Base-by-base conservation (phyloP, 2,329 filamentous ascomycete species). In the Colletotrichum eremochloae region DNA sequence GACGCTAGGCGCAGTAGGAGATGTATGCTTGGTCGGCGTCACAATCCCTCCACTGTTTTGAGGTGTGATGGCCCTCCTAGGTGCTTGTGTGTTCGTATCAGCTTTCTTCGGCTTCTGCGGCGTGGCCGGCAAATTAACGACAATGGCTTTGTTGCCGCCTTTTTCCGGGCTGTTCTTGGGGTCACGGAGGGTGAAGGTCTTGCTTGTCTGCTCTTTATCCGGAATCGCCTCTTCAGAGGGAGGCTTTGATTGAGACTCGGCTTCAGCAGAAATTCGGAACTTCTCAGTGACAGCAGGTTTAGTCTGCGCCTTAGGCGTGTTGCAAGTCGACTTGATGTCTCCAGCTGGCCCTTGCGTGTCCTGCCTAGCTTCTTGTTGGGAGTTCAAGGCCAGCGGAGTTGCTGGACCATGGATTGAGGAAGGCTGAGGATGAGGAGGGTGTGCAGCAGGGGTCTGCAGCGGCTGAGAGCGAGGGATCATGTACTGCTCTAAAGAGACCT, bases 221-320 rank as follows among this genome's bases (percentile, higher is more conserved):
- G 65, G 57, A 40, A 80, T 38, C 0, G 71, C 73, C 56, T 80
- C 79, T 52, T 81, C 80, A 1, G 75, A 75, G 2, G 77, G 75
- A 11, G 77, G 77, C 67, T 82, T 81, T 8, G 78, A 79, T 63
- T 79, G 79, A 7, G 61, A 53, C 24, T 73, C 67, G 7, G 67
- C 60, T 40, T 68, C 58, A 1, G 36, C 36, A 14, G 68, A 63
- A n/a, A 38, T 24, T 31, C 46, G 42, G 18, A 60, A 40, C 7
- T 33, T 31, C 38, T 29, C n/a, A 9, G 15, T 24, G 8, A 2
- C 29, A 40, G 48, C n/a, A 3, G 8, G 12, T 3, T 53, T 24
- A 7, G 40, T 15, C 38, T 24, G 29, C 7, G 15, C 8, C 9
- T 44, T n/a, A 4, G n/a, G 5, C 20, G 20, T 11, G 18, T 14